Evolutionary conservation across 495 filamentous ascomycete species (phyloP).

Genomic region (Aspergillus avenaceus): DNA sequence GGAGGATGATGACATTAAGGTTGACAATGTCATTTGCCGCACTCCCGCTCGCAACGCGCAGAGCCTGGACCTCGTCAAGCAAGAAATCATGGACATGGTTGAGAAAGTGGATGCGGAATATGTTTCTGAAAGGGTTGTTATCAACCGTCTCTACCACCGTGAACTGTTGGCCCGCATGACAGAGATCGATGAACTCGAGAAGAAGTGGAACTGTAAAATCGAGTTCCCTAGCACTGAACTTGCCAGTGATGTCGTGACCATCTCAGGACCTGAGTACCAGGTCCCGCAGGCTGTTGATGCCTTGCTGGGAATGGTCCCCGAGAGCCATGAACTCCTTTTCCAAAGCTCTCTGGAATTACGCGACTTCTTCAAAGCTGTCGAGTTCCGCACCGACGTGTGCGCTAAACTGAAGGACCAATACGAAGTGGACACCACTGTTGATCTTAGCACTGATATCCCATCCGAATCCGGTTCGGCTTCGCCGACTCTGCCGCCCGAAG

Average conservation of each 20-base stretch:
- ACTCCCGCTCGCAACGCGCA: constrained; percentile 96
- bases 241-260: constrained; percentile 91
- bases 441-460: constrained; percentile 40
- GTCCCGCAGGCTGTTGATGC: constrained; percentile 93
- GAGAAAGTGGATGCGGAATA: constrained; percentile 97
- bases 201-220: constrained; percentile 98
- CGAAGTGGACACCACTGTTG: constrained; percentile 76
- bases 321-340: constrained; percentile 86
- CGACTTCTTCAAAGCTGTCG: constrained; percentile 70
- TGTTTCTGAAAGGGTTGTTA: constrained; percentile 83
- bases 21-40: constrained; percentile 98
- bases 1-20: constrained; percentile 95
- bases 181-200: constrained; percentile 91
- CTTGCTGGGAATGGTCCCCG: constrained; percentile 94
- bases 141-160: constrained; percentile 93
- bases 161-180: constrained; percentile 81
- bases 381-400: constrained; percentile 72
- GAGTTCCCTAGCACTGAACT: constrained; percentile 95
- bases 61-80: constrained; percentile 94
- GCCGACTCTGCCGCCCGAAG: constrained; percentile 36
- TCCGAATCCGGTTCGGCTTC: constrained; percentile 34
- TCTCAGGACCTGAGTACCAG: constrained; percentile 95
- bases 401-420: constrained; percentile 86
- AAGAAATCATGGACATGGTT: constrained; percentile 99
- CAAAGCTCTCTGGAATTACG: constrained; percentile 67